Evolutionary conservation across 2,329 filamentous ascomycete genomes (phyloP).

Genomic region (Cordyceps farinosa): DNA sequence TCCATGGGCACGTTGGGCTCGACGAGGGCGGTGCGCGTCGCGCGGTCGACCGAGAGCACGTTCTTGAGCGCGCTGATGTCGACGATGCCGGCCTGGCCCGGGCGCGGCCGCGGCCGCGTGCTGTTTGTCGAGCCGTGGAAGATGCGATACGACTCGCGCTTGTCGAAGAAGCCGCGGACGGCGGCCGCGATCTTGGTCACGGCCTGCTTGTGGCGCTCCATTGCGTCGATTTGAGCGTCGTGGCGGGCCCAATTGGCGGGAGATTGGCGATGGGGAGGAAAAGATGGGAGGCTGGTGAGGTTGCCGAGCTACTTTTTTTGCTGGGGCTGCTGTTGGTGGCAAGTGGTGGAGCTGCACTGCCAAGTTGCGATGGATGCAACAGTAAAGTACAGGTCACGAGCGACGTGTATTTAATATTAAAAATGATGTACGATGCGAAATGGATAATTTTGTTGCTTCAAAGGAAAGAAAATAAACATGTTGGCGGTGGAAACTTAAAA

Average conservation of each 20-base stretch:
- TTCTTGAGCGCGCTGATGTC: slow-evolving; percentile 63
- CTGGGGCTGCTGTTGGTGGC: background rate
- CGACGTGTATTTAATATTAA: too few species aligned
- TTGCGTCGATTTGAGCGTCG: slow-evolving; percentile 23
- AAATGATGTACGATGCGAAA: too few species aligned
- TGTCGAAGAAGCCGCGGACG: slow-evolving; percentile 46
- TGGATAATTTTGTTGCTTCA: too few species aligned
- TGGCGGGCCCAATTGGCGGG: background rate
- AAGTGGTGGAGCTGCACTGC: background rate
- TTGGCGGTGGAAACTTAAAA: too few species aligned
- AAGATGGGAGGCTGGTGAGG: background rate
- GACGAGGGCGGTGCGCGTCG: slow-evolving; percentile 57
- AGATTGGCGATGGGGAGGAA: background rate
- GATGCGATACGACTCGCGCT: slow-evolving; percentile 63
- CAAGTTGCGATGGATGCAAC: too few species aligned
- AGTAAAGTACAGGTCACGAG: too few species aligned
- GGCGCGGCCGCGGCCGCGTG: slow-evolving; percentile 50
- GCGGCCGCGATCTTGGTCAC: slow-evolving; percentile 46
- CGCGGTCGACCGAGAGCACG: slow-evolving; percentile 60
- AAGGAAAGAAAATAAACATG: too few species aligned
- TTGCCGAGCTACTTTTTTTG: background rate
- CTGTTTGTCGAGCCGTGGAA: slow-evolving; percentile 75
- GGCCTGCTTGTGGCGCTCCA: slow-evolving; percentile 50
- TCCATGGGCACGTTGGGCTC: slow-evolving; percentile 78
- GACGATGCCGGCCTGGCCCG: slow-evolving; percentile 37